These are phyloP conservation scores for Torulaspora franciscae DNA, from an alignment of 805 yeast species.

Conservation along the genomic window DNA sequence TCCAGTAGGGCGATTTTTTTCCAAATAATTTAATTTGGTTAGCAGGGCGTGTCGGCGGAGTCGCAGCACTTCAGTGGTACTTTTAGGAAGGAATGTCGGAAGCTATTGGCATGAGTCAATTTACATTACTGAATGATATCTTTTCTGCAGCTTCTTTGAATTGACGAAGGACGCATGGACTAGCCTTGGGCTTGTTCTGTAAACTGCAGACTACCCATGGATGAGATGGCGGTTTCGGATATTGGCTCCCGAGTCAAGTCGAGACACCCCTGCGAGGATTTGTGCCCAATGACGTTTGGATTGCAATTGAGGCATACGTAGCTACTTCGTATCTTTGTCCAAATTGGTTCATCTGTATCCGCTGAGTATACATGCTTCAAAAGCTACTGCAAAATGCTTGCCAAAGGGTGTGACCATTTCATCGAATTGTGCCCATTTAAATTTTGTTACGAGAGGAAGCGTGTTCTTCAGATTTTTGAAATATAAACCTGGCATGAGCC, in stretches of 20 bases:
- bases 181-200: constrained; percentile 41
- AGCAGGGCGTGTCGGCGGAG: background rate
- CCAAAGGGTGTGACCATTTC: constrained; percentile 39
- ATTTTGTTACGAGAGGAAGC: constrained; percentile 46
- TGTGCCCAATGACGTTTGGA: constrained; percentile 40
- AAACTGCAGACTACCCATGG: constrained; percentile 33
- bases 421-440: constrained; percentile 38
- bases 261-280: constrained; percentile 27
- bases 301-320: constrained; percentile 47
- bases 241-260: constrained; percentile 38
- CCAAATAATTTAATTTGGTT: background rate
- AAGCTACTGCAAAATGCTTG: constrained; percentile 38
- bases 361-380: constrained; percentile 42
- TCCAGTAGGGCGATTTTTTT: background rate
- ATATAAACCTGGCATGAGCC: constrained; percentile 35
- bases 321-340: constrained; percentile 47
- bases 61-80: background rate
- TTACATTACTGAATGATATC: background rate
- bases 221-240: constrained; percentile 36
- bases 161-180: constrained; percentile 25
- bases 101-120: background rate
- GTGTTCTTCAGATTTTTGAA: constrained; percentile 42
- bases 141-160: constrained; percentile 31
- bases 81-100: background rate
- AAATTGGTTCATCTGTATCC: constrained; percentile 52